Conservation (phyloP, 108 stramenopile species). For the Nannochloropsis gaditana region DNA sequence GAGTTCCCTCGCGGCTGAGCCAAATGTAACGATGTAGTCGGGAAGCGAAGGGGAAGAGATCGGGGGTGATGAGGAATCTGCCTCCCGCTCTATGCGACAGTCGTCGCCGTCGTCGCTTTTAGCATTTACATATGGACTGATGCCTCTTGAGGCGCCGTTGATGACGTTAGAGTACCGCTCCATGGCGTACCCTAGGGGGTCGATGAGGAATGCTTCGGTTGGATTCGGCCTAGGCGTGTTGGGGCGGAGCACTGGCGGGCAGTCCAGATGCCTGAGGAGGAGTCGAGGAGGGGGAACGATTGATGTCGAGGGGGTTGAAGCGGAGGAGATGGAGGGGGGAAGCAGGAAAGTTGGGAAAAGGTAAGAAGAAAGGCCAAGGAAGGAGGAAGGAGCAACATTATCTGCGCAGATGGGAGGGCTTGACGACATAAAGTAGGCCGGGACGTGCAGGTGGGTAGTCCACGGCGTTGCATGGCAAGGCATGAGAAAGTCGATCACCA, state of each 20-base stretch:
- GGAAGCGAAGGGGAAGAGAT: not conserved
- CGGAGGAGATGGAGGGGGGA: not conserved
- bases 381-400: no score
- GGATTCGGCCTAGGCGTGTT: not conserved
- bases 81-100: not conserved
- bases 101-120: not conserved
- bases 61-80: not conserved
- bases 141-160: not conserved
- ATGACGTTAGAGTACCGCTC: not conserved
- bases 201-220: not conserved
- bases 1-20: not conserved
- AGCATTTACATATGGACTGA: not conserved
- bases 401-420: no score
- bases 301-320: no score
- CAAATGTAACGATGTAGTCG: slow-evolving; percentile 11
- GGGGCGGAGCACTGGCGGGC: not conserved
- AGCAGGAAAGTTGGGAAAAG: not conserved
- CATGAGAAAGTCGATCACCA: not conserved
- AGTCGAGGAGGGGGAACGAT: not conserved
- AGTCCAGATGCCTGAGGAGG: not conserved
- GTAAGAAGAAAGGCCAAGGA: no score
- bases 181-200: not conserved
- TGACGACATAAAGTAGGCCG: not conserved
- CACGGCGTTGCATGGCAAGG: not conserved
- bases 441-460: not conserved